phyloP scores from a whole-genome alignment of 2,329 filamentous ascomycete genomes.

The Elsinoe arachidis region DNA sequence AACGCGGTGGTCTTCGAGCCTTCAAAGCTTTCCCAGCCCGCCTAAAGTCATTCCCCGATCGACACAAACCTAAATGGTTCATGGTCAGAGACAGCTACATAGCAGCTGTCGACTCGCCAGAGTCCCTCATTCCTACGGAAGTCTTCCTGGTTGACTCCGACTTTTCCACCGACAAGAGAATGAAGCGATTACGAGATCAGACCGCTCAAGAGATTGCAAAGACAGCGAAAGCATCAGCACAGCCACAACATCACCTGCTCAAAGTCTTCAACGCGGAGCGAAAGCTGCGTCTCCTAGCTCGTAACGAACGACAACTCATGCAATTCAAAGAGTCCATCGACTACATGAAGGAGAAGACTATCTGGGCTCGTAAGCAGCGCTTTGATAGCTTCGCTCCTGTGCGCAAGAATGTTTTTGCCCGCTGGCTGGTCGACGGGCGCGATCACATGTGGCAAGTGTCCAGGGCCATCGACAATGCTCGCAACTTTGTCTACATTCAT shows the following conservation, averaged over 20 bases:
- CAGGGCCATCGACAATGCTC: constrained; percentile 89
- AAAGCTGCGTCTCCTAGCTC: constrained; percentile 80
- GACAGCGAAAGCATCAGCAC: constrained; percentile 51
- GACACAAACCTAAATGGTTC: constrained; percentile 94
- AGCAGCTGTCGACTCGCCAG: constrained; percentile 94
- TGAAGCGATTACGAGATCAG: constrained; percentile 39
- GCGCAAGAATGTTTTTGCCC: constrained; percentile 74
- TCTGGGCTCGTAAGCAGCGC: constrained; percentile 74
- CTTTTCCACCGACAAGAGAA: constrained; percentile 73
- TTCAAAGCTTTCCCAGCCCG: constrained; percentile 13
- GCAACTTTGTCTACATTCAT: constrained; percentile 97
- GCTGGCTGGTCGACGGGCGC: constrained; percentile 92
- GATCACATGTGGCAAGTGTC: constrained; percentile 99
- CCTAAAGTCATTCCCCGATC: constrained; percentile 42
- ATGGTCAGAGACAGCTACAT: constrained; percentile 96
- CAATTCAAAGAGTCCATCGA: constrained; percentile 92
- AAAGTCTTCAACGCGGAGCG: constrained; percentile 87
- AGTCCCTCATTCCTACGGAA: constrained; percentile 98
- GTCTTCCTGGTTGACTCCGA: constrained; percentile 92
- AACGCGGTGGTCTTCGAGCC: constrained; percentile 20
- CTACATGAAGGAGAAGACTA: constrained; percentile 73
- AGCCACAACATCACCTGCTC: constrained; percentile 70
- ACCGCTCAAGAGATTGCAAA: constrained; percentile 55
- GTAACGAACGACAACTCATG: constrained; percentile 77
- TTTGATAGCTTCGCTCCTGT: constrained; percentile 94